Evolutionary conservation across 148 eudicot genomes (phyloP), one percentile per base, ranked within the genome.

Genomic region (Vaccinium macrocarpon): DNA sequence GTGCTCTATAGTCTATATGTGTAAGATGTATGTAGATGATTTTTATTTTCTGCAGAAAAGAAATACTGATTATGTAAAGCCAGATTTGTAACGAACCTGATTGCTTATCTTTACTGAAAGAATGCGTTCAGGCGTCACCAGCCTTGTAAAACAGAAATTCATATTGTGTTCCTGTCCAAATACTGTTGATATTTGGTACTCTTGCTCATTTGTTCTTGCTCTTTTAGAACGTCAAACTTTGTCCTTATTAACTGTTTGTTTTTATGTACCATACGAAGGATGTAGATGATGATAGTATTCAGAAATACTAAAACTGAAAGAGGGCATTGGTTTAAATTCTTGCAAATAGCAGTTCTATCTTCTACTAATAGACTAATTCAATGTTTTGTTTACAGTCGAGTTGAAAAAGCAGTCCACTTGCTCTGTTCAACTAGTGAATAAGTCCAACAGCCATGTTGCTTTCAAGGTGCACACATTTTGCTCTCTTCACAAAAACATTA

Each of bases 401-500:
- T 80, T 91, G 86, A 91, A 91, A 92, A 94, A 93, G 83, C 98
- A 96, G 85, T 90, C 92, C 85, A 85, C 88, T 81, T 90, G 97
- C 85, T 53, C 89, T 78, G 91, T 96, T 85, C 92, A 86, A 76
- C 92, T 96, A 32, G 64, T 87, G 84, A 96, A 96, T 85, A 90
- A 82, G 84, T 88, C 93, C 50, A 88, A 90, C 82, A 91, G 91
- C 12, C 85, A 92, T 92, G 94, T 96, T 85, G 98, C 98, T 84
- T 96, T 93, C 86, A 96, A 96, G 98, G 98, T 96, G 81, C 82
- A 73, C 14, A 46, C 49, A 49, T 66, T 83, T 75, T 75, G 13
- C 51, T 21, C 74, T 78, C 7, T 49, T 72, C 8, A 83, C 29
- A 77, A n/a, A 50, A 82, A 35, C 62, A 21, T 68, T 85, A 75